Evolutionary conservation across 495 filamentous ascomycete species (phyloP), one percentile per base, ranked within the genome.

Genomic region (Tuber calosporum): DNA sequence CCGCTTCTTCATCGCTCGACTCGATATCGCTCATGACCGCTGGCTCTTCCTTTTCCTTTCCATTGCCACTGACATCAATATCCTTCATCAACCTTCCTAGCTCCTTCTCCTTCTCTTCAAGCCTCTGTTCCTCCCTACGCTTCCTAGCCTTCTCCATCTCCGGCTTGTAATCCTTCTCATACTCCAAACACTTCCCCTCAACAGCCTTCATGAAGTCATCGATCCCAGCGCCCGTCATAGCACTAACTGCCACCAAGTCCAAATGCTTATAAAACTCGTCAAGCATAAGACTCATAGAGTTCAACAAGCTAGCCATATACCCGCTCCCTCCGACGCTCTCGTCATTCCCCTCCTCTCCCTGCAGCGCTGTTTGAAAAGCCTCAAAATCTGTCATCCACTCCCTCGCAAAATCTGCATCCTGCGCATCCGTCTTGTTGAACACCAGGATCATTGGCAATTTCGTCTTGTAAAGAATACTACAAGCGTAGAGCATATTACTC

Each of bases 331-430:
- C 70, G 1, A 87, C 84, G 34, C 91, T 92, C 4, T 90, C 90
- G 80, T 92, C 95, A 26, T 88, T 89, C 36, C 92, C 93, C 72
- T 91, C 89, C 83, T 98, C 92, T 69, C 87, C 82, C 45, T 88
- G 85, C 42, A 99, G 83, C 53, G 95, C 95, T 41, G 87, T 87
- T 82, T 98, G 96, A 83, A 99, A 99, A 20, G 92, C 89, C 75
- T 98, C 94, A 79, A 96, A 98, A 81, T 99, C 94, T 26, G 93
- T 96, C 95, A 99, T 99, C 95, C 95, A 99, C 82, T 98, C 93
- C 85, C 97, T 96, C 13, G 93, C 95, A 79, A 97, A 97, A 34
- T 86, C 87, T 4, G 94, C 92, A 79, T 95, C 92, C 81, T 95
- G 90, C 8, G 95, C 92, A 81, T 99, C 95, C 0, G 94, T 96